Base-by-base conservation (phyloP, 1,139 yeast species). In the Debaryomyces robertsiae region DNA sequence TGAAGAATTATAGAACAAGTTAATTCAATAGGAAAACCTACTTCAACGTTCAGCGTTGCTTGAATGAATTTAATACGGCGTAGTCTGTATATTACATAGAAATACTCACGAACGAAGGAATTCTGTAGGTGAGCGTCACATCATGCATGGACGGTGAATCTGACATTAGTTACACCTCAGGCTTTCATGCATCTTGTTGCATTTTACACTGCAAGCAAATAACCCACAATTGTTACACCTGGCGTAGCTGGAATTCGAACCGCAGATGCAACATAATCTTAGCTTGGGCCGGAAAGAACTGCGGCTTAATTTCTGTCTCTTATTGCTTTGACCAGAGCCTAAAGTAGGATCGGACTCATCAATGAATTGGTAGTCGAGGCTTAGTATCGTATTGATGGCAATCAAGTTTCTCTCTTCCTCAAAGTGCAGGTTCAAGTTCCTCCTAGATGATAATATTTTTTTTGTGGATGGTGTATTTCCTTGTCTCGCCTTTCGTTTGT, bases 391-490 rank as follows among this genome's bases (percentile, higher is more conserved):
- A 47, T 73, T 73, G 30, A 72, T 60, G 10, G 74, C 62, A 16
- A 73, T 67, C 49, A 71, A 59, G 50, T 73, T 71, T 31, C 75
- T 56, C 44, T 73, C 78, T 49, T 73, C 77, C 53, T 73, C 78
- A 45, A 71, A 72, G 47, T 72, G 72, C 64, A 65, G 69, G 43
- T 69, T 70, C 52, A 73, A 61, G 50, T 72, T 73, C 39, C 78
- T 60, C 36, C 73, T 58, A 1, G 77, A 76, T 22, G 77, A 68
- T 32, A 73, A 50, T 22, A 73, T 71, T 42, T 62, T 63, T 50
- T 73, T 73, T 1, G 78, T 70, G 9, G 74, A 60, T 4, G 77
- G 76, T 3, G 77, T 73, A 44, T 68, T 71, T 2, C 78, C 78
- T 18, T 64, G 55, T 40, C 73, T 58, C 6, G 67, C 50, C 38